A percentile compares a stretch with the other conserved stretches of the same genome.
phyloP scores from a whole-genome alignment of 2,329 filamentous ascomycete genomes.

The Ophiostoma australiae region DNA sequence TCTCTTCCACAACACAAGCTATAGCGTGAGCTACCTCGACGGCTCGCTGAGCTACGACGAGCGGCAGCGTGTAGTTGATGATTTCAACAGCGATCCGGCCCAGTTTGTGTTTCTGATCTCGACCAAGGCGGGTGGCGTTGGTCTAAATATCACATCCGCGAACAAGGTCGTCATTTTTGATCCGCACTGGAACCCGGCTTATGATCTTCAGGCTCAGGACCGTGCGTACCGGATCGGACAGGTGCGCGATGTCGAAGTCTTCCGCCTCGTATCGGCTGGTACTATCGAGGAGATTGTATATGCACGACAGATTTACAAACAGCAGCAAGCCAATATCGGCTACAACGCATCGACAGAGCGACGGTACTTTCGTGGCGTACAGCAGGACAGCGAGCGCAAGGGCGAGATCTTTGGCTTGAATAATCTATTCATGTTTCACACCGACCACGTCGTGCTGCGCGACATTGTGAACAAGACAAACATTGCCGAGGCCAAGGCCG shows the following conservation, averaged over 20 bases:
- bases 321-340: constrained; percentile 96
- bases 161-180: constrained; percentile 98
- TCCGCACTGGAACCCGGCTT: constrained; percentile 94
- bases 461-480: constrained; percentile 99
- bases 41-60: constrained; percentile 80
- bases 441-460: constrained; percentile 73
- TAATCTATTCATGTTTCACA: constrained; percentile 81
- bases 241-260: constrained; percentile 87
- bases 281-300: constrained; percentile 98
- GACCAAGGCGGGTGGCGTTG: constrained; percentile 86
- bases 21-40: constrained; percentile 87
- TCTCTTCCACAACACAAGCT: constrained; percentile 81
- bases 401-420: constrained; percentile 89
- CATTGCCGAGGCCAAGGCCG: constrained; percentile 84
- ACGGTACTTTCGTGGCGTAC: constrained; percentile 91
- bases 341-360: constrained; percentile 90
- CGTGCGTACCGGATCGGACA: constrained; percentile 95
- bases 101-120: constrained; percentile 97
- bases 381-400: constrained; percentile 73
- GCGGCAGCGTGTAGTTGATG: constrained; percentile 73
- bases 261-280: constrained; percentile 81
- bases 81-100: constrained; percentile 80
- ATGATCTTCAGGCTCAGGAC: constrained; percentile 93
- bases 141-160: constrained; percentile 92
- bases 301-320: constrained; percentile 95